phyloP scores from a whole-genome alignment of 2,329 filamentous ascomycete genomes.

The Diaporthe sp. region DNA sequence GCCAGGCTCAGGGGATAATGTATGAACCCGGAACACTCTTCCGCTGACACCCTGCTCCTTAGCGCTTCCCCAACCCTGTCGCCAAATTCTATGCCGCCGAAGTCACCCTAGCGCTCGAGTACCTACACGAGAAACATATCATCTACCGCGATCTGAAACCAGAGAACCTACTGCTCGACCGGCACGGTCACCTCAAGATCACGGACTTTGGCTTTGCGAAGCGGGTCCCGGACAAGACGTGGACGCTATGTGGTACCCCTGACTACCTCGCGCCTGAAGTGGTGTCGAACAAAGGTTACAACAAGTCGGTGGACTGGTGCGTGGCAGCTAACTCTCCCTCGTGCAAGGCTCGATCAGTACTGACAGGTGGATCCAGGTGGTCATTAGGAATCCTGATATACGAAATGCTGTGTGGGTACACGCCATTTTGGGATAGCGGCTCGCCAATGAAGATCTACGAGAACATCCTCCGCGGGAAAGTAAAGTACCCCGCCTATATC shows the following conservation, averaged over 20 bases:
- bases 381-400: conserved; percentile 98
- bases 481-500: conserved; percentile 97
- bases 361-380: conserved; percentile 76
- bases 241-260: conserved; percentile 97
- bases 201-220: conserved; percentile 99
- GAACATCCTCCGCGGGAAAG: conserved; percentile 94
- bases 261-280: conserved; percentile 98
- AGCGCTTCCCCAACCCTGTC: conserved; percentile 98
- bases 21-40: conserved; percentile 18
- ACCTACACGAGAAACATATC: conserved; percentile 93
- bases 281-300: conserved; percentile 99
- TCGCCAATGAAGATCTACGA: conserved; percentile 99
- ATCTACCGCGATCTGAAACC: conserved; percentile 98
- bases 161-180: conserved; percentile 91
- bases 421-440: conserved; percentile 98
- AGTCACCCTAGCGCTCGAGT: conserved; percentile 94
- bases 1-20: not conserved
- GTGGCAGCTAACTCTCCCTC: conserved; percentile 52
- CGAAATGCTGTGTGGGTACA: conserved; percentile 99
- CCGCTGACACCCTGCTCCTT: conserved; percentile 45
- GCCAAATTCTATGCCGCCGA: conserved; percentile 99
- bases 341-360: not conserved
- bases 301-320: conserved; percentile 99
- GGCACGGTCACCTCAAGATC: conserved; percentile 95
- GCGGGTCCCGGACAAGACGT: conserved; percentile 98